A percentile compares a stretch with the other conserved stretches of the same genome.
Conservation (phyloP, 2,329 filamentous ascomycete genomes). For the Aspergillus carbonarius region DNA sequence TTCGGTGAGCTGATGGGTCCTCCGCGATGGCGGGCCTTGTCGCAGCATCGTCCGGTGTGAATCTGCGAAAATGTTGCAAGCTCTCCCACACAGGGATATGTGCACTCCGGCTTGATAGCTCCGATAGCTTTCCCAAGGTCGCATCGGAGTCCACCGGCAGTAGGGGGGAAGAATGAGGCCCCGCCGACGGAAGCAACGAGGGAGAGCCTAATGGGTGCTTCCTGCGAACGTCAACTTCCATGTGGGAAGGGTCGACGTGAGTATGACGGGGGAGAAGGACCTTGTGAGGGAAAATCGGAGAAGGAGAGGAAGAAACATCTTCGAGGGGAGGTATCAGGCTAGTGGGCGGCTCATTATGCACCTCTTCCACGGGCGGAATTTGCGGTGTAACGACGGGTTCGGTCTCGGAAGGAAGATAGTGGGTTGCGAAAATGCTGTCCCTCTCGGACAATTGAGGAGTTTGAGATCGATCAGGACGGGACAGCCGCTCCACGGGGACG, state of each 20-base stretch:
- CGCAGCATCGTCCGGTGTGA: constrained; percentile 25
- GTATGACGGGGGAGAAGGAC: constrained; percentile 29
- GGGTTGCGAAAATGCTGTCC: constrained; percentile 64
- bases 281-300: constrained; percentile 27
- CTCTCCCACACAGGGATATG: constrained; percentile 18
- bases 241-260: constrained; percentile 33
- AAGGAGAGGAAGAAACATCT: constrained; percentile 31
- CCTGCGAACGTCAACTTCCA: constrained; percentile 40
- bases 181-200: constrained; percentile 26
- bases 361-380: constrained; percentile 31
- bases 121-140: constrained; percentile 24
- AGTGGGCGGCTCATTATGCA: constrained; percentile 32
- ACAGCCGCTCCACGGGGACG: constrained; percentile 29
- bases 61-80: constrained; percentile 23
- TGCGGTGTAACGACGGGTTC: constrained; percentile 41
- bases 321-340: constrained; percentile 32
- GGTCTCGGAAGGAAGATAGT: constrained; percentile 55
- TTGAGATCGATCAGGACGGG: constrained; percentile 28
- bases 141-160: constrained; percentile 28
- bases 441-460: constrained; percentile 59
- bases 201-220: constrained; percentile 30
- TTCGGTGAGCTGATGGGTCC: constrained; percentile 23
- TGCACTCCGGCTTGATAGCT: constrained; percentile 19
- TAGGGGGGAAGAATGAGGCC: constrained; percentile 24
- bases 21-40: constrained; percentile 19